Evolutionary conservation across 148 eudicot species (phyloP), one percentile per base, ranked within the genome.

Genomic region (Rhododendron molle): DNA sequence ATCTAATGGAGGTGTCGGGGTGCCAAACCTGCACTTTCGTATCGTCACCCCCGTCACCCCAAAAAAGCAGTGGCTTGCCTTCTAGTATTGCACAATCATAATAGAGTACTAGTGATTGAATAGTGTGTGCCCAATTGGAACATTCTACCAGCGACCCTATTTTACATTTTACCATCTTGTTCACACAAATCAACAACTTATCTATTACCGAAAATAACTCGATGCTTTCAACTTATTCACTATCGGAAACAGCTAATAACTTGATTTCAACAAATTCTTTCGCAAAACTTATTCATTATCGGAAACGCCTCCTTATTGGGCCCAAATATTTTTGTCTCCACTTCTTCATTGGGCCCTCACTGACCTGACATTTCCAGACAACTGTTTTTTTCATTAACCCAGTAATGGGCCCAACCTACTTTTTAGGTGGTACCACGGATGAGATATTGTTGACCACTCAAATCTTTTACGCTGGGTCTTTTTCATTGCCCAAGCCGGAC

Each of bases 401-500:
- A 36, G 11, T 74, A 10, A 76, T 46, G 36, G 78, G 20, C 16
- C 76, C 76, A 32, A 32, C 76, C 76, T 30, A 71, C 76, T 32
- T 71, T 46, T 71, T 32, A 4, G 52, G 78, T 86, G 79, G 69
- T 44, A 43, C 80, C 71, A 74, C 18, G 3, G 14, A 47, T n/a
- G 8, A 23, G 30, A 23, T 58, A 36, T 65, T 74, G 32, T 30
- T 4, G 38, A 74, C 78, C 78, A 74, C n/a, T 7, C 46, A 40
- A 38, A 74, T 74, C 47, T 38, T 21, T 38, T 85, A 87, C 85
- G 92, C 79, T 84, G 91, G 91, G 91, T 91, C 90, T 26, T 78
- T 87, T 81, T 87, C 90, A 40, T 87, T 84, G 50, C 78, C 88
- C 56, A 62, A 52, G 76, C 85, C 81, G 85, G 81, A 87, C 60